Evolutionary conservation across 75 land plant species (phyloP), one percentile per base, ranked within the genome.

Genomic region (Pinus albicaulis): DNA sequence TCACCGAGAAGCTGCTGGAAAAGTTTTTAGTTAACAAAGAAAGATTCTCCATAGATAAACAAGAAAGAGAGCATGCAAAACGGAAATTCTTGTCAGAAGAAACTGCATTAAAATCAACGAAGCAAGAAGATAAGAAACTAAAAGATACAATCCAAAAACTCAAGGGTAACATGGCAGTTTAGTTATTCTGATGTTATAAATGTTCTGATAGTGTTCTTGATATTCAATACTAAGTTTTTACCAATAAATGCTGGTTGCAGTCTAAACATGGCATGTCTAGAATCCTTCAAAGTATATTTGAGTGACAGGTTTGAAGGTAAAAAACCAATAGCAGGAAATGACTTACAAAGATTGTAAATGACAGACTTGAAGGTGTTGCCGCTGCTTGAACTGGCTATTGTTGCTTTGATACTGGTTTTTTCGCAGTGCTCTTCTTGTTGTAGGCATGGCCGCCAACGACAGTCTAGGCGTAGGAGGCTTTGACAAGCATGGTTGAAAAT

Each of bases 61-160:
- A 68, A 14, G 76, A 82, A 58, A 62, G 84, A 55, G 80, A 74
- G 59, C 80, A 82, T 76, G 59, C 19, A 55, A 78, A 56, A 64
- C 20, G 57, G 53, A 62, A 41, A 52, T 61, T 76, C 10, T 73
- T 74, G 59, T 38, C 64, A 59, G 82, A 79, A 76, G 61, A 80
- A 57, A 41, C 31, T 16, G 61, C 75, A 63, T 65, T 76, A 10
- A 8, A 25, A 25, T 68, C 65, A 53, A 44, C 80, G 75, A 77
- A 71, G 19, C 60, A 77, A 66, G 74, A 81, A 56, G 78, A 80
- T 15, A 73, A 75, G 34, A 23, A 71, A 22, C 55, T 77, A 48
- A 80, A 83, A 8, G 84, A 83, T 55, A 24, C 75, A 55, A 56
- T 85, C 57, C 74, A 82, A 55, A 85, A 81, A 59, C 82, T 86